Percentiles rank a stretch among this genome's conserved stretches.
phyloP scores from a whole-genome alignment of 441 rosid genomes.

The Caryocar brasiliense region DNA sequence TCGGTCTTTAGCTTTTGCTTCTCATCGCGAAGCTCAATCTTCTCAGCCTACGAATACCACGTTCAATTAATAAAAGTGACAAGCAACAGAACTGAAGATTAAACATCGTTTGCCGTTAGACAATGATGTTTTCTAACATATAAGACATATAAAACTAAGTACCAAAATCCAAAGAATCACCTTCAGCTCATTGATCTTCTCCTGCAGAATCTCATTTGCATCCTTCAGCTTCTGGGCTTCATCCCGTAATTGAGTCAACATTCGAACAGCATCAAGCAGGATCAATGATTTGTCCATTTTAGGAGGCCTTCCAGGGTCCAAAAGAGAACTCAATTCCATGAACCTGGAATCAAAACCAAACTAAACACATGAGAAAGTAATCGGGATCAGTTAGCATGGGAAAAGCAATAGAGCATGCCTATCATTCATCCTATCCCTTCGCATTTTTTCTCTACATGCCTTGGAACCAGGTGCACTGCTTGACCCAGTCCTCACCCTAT shows the following conservation, averaged over 20 bases:
- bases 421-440: slow-evolving; percentile 61
- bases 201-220: slow-evolving; percentile 37
- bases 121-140: too few relatives aligned
- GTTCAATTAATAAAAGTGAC: not conserved
- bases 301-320: slow-evolving; percentile 55
- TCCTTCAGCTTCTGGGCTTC: slow-evolving; percentile 55
- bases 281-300: slow-evolving; percentile 50
- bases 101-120: too few relatives aligned
- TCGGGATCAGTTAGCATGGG: not conserved
- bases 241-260: slow-evolving; percentile 47
- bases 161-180: slow-evolving; percentile 21
- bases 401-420: slow-evolving; percentile 25
- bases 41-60: slow-evolving; percentile 39
- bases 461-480: slow-evolving; percentile 39
- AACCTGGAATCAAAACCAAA: slow-evolving; percentile 32
- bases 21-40: slow-evolving; percentile 69
- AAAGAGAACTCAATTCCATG: slow-evolving; percentile 49
- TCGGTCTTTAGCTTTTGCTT: slow-evolving; percentile 66
- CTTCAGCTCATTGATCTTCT: slow-evolving; percentile 60
- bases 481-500: slow-evolving; percentile 36
- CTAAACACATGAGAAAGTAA: not conserved
- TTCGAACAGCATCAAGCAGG: slow-evolving; percentile 43
- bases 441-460: slow-evolving; percentile 60
- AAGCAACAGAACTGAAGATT: too few relatives aligned
- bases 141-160: not conserved